Evolutionary conservation across 1,139 yeast genomes (phyloP), one percentile per base, ranked within the genome.

Genomic region (Yamadazyma mexicana): DNA sequence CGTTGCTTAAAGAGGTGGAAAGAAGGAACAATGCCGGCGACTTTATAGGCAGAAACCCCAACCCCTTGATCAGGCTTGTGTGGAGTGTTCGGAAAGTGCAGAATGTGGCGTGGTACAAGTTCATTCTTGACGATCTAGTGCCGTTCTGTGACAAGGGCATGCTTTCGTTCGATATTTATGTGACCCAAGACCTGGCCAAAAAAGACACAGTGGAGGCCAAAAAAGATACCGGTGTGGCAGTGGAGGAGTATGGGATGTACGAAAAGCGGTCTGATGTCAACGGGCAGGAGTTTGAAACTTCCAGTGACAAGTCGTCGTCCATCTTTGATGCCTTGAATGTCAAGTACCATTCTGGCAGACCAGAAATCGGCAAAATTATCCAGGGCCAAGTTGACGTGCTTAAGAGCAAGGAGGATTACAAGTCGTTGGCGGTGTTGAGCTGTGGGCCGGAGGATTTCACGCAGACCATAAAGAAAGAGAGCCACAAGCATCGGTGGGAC

Each of bases 371-470:
- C 4, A 26, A 27, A 1, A 39, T 47, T 5, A 34, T 50, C 4
- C 30, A 31, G 9, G 15, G 17, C 10, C 43, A 46, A 26, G 46
- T 43, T 7, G 36, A 42, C 3, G 31, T 31, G 10, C 34, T 49
- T 17, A 35, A 34, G 9, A 25, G 31, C 27, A 22, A 30, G 5
- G 27, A 18, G 2, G 33, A 39, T 9, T 62, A 30, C 27, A 56
- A 52, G 40, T 50, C 63, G 2, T 28, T 69, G 41, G 73, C 75
- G 0, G 66, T 71, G 2, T 47, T 62, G 14, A 54, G 63, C 17
- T 70, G 76, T 58, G 77, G 77, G 1, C 69, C 73, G 4, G 49
- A 42, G 3, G 36, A 35, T 3, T 59, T 71, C 37, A 55, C 64
- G 2, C 50, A 60, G 17, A 40, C 42, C 14, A 52, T 67, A 10